phyloP scores from a whole-genome alignment of 192 early-diverging fungal genomes.

The Helicostylum pulchrum region DNA sequence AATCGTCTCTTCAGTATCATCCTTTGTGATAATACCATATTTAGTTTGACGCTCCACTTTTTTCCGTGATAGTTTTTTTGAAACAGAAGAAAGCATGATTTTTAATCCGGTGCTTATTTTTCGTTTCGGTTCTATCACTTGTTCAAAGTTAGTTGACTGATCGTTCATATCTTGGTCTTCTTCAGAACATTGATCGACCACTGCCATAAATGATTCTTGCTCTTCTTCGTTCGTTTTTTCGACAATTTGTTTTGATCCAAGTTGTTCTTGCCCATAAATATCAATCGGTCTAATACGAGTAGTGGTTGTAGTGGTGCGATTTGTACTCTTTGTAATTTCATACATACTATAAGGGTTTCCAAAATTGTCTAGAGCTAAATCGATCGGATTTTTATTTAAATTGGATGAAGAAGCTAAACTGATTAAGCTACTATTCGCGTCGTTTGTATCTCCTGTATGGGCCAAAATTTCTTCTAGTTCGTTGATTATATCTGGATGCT shows the following conservation, averaged over 20 bases:
- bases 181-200: constrained; percentile 7
- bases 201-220: constrained; percentile 35
- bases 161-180: background rate
- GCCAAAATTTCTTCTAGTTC: constrained; percentile 35
- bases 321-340: constrained; percentile 32
- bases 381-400: background rate
- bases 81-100: constrained; percentile 47
- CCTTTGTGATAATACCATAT: constrained; percentile 13
- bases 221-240: constrained; percentile 32
- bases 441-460: background rate
- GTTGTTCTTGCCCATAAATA: constrained; percentile 12
- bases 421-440: background rate
- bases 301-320: constrained; percentile 25
- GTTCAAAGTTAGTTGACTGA: background rate
- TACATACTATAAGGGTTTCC: constrained; percentile 15
- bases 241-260: constrained; percentile 26
- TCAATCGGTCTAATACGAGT: constrained; percentile 34
- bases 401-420: background rate
- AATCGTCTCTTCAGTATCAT: background rate
- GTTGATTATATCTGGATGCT: constrained; percentile 28
- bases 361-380: background rate
- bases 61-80: constrained; percentile 44
- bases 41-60: constrained; percentile 31
- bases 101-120: constrained; percentile 24
- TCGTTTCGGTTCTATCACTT: background rate